Percentiles rank a stretch among this genome's conserved stretches.
These are phyloP conservation scores for Rhexocercosporidium sp. DNA, from an alignment of 2,329 filamentous ascomycete species.

Conservation along the genomic window DNA sequence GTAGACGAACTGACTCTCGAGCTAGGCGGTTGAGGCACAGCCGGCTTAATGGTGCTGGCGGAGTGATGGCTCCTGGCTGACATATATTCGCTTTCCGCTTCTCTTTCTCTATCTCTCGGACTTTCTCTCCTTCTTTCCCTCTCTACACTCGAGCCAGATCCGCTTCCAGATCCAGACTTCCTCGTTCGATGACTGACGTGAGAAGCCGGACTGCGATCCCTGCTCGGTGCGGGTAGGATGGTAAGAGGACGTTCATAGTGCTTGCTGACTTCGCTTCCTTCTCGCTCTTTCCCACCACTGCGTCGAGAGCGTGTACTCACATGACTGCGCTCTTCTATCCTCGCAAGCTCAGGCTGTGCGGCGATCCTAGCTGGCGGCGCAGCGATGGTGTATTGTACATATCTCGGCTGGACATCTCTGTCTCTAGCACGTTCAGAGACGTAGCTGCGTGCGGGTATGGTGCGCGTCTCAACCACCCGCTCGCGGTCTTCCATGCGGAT, in stretches of 20 bases:
- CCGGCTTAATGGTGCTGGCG: slow-evolving; percentile 12
- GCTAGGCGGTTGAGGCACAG: slow-evolving; percentile 6
- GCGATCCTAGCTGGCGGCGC: background rate
- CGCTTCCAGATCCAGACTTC: slow-evolving; percentile 5
- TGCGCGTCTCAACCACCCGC: slow-evolving; percentile 17
- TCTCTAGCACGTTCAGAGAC: slow-evolving; percentile 20
- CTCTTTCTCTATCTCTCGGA: background rate
- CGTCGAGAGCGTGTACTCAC: slow-evolving; percentile 1
- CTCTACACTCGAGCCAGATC: slow-evolving; percentile 6
- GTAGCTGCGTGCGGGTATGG: slow-evolving; percentile 24
- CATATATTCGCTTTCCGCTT: slow-evolving; percentile 7
- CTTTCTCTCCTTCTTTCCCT: slow-evolving; percentile 1
- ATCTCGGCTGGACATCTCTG: slow-evolving; percentile 20
- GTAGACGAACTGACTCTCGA: slow-evolving; percentile 1
- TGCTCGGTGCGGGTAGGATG: slow-evolving; percentile 7
- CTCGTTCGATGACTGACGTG: slow-evolving; percentile 1
- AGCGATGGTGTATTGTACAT: slow-evolving; percentile 25
- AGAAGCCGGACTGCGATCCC: background rate
- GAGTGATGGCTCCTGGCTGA: slow-evolving; percentile 10
- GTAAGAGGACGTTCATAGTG: slow-evolving; percentile 6
- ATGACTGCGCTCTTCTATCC: slow-evolving; percentile 29
- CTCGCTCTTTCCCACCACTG: slow-evolving; percentile 4
- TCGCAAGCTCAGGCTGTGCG: slow-evolving; percentile 13
- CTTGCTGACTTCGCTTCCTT: slow-evolving; percentile 5
- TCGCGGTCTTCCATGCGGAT: slow-evolving; percentile 21